Conservation (phyloP, 352 stramenopile genomes). For the Thraustochytrium sp. region DNA sequence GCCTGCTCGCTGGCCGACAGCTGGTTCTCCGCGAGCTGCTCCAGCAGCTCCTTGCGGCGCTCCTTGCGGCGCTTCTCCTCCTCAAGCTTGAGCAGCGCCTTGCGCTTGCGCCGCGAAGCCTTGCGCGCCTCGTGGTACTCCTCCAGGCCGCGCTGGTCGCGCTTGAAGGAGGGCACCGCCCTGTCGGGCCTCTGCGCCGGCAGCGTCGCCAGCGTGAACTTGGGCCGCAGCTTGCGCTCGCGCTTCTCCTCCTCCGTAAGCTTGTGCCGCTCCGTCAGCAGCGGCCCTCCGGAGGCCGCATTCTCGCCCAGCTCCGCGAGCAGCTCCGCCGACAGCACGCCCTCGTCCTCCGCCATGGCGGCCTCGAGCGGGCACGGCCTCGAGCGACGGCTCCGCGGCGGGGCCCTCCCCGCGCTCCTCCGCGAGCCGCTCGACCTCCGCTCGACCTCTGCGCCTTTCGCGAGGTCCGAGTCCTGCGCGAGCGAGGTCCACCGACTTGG, state of each 20-base stretch:
- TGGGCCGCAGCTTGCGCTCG: not conserved
- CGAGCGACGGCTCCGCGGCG: too few relatives aligned
- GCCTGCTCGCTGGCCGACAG: not conserved
- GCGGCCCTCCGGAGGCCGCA: not conserved
- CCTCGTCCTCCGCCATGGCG: not conserved
- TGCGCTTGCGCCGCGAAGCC: slow-evolving; percentile 28
- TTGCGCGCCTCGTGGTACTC: slow-evolving; percentile 20
- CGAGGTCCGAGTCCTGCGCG: too few relatives aligned
- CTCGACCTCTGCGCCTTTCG: too few relatives aligned
- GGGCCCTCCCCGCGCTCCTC: too few relatives aligned
- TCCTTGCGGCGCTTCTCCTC: slow-evolving; percentile 38
- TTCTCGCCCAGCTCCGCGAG: slow-evolving; percentile 17
- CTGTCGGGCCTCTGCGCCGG: slow-evolving; percentile 10
- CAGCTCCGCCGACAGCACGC: slow-evolving; percentile 8
- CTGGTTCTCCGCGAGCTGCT: slow-evolving; percentile 7
- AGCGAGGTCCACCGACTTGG: too few relatives aligned
- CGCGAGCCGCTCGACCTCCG: too few relatives aligned
- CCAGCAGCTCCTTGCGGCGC: slow-evolving; percentile 14
- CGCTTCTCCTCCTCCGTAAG: not conserved
- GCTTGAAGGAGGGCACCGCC: slow-evolving; percentile 15
- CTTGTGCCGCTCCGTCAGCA: not conserved
- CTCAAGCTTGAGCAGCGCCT: slow-evolving; percentile 39
- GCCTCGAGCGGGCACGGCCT: too few relatives aligned
- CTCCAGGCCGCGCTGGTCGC: not conserved
- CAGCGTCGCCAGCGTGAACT: not conserved